Evolutionary conservation across 2,329 filamentous ascomycete species (phyloP), one percentile per base, ranked within the genome.

Genomic region (Neonectria punicea): DNA sequence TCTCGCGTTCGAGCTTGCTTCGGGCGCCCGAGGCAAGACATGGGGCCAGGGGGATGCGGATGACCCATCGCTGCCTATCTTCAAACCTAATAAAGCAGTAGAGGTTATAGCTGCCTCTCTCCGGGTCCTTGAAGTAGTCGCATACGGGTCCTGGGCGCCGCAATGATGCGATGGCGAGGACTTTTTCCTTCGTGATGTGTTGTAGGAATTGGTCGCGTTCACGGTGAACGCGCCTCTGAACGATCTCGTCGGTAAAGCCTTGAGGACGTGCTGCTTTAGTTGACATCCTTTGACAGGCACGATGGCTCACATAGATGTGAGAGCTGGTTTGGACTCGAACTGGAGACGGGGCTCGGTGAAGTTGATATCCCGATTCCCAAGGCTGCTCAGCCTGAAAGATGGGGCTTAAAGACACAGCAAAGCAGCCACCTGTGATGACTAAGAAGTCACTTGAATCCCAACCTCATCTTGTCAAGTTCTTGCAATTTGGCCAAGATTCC

Each of bases 11-110:
- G 22, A 64, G 44, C 41, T 64, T 64, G 50, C 44, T 53, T 47
- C 55, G 18, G 1, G 49, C 30, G 8, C 39, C 56, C 16, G 30
- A 46, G 34, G 61, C 61, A 18, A 63, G 55, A 32, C 54, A 58
- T 4, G 54, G 61, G 13, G 56, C 16, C 39, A 58, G 28, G 32
- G 54, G 55, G 20, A 63, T 39, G 6, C 61, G 54, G 13, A 63
- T 30, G 9, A 63, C 61, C 16, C 54, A 63, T 57, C 25, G 22
- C n/a, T 53, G 30, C 1, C 41, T 41, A 43, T 63, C 54, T 11
- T 58, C 54, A 46, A 58, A 58, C 14, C 41, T 22, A n/a, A 58
- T 49, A 44, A 63, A 63, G 54, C 46, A 63, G 49, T 54, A 47
- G 41, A 63, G 14, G 14, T 63, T 63, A 30, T 51, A 64, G 50